Evolutionary conservation across 306 rosid species (phyloP), one percentile per base, ranked within the genome.

Genomic region (Delonix regia): DNA sequence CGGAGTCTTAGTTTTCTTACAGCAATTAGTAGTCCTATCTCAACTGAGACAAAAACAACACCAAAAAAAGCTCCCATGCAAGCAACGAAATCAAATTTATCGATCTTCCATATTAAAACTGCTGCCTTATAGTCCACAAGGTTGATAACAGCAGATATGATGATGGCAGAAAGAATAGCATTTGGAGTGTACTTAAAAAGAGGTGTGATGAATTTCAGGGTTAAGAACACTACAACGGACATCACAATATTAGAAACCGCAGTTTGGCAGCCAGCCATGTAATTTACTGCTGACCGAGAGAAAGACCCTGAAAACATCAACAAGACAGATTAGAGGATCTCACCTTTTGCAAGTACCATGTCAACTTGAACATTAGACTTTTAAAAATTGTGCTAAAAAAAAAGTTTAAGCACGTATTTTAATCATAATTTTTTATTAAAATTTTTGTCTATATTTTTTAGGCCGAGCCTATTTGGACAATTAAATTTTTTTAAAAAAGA

Each of bases 11-110:
- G 72, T 73, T 24, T 25, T 74, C 83, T 77, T 88, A 95, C 98
- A 16, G 99, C 97, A 56, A 95, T 91, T 80, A 95, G 81, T 81
- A 92, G 98, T 74, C 99, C 99, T 4, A 78, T 92, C 88, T 95
- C 99, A 39, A 92, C 97, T 1, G 91, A 82, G 33, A 1, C 30
- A 78, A 95, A 95, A 69, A 92, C 86, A 61, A 95, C 99, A 13
- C 99, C 99, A 48, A 95, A 88, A 87, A 92, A 92, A 52, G 99
- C 98, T 87, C 99, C 99, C 88, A 95, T 83, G 88, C 98, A 95
- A 57, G 98, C 99, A 22, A 95, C 66, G 63, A 95, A 92, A 79
- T 95, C 99, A 66, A 92, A 83, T 80, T 95, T 95, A 81, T 95
- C 99, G 28, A 93, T 85, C 90, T 91, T 95, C 97, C 98, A 93